Evolutionary conservation across 2,329 filamentous ascomycete genomes (phyloP), one percentile per base, ranked within the genome.

Genomic region (Neoarthrinium moseri): DNA sequence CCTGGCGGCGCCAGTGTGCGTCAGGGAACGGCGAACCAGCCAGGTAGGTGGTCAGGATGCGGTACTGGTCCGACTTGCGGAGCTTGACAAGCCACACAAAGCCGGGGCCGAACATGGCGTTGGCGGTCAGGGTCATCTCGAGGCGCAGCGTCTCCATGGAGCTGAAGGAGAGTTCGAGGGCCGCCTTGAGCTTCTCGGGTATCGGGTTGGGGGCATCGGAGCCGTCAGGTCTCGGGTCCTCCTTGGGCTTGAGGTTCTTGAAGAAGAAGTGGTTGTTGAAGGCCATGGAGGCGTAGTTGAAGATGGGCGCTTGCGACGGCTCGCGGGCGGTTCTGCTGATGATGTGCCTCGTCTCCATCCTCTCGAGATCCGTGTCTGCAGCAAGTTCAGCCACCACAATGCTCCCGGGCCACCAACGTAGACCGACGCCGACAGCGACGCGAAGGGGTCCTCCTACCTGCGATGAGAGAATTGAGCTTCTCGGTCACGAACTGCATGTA

Each of bases 281-380:
- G 46, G 90, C 89, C 88, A 95, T 95, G 58, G 89, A 95, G 67
- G 94, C 94, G 67, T 95, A 83, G 80, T 97, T 99, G 83, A 99
- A 99, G 64, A 86, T 74, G 57, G 85, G 77, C 33, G 94, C 94
- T 52, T 80, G 76, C 56, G 77, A 76, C 35, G 92, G 86, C 60
- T 94, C 81, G 67, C 91, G 89, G 49, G 92, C 88, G 48, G 86
- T 86, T 60, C 82, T 75, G 60, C 92, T 75, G 61, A 88, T 70
- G 61, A 96, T 83, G 37, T 83, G 74, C 67, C 87, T 84, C 50
- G 82, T 68, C 41, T 77, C 71, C 55, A 77, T 71, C 63, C 81
- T 70, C 54, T 84, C 84, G 60, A 80, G 77, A 15, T 82, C 73
- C 55, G 80, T 86, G 56, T 81, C 87, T 90, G 55, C 43, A 40